phyloP scores from a whole-genome alignment of 257 asterid species.

The Solanum rostratum region DNA sequence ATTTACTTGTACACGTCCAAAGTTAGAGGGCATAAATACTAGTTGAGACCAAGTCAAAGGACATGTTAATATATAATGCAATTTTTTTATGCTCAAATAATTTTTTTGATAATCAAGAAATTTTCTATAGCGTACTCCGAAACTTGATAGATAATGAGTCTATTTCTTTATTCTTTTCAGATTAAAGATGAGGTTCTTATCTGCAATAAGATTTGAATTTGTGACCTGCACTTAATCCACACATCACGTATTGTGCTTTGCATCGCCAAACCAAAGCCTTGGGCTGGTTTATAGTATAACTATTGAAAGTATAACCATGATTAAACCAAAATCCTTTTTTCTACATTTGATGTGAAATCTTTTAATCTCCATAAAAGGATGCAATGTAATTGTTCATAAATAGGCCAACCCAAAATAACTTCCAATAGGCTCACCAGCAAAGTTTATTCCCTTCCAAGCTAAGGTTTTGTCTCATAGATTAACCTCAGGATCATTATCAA shows the following conservation, averaged over 20 bases:
- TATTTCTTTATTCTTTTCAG: neutral
- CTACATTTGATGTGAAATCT: neutral
- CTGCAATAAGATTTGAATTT: neutral
- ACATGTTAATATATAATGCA: too few relatives aligned
- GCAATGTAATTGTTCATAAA: neutral
- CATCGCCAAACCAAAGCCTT: neutral
- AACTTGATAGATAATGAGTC: neutral
- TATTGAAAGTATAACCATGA: neutral
- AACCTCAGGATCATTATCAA: neutral
- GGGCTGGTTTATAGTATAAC: neutral
- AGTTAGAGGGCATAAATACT: too few relatives aligned
- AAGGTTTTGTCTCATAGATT: neutral
- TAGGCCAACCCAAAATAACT: neutral
- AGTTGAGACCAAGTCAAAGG: too few relatives aligned
- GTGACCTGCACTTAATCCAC: fast-evolving
- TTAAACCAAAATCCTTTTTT: neutral
- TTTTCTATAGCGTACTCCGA: too few relatives aligned
- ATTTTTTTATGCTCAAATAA: too few relatives aligned
- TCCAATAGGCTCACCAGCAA: too few relatives aligned
- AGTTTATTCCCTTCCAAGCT: neutral
- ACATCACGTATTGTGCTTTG: neutral
- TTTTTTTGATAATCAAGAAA: too few relatives aligned
- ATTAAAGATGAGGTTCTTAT: neutral
- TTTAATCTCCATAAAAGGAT: neutral
- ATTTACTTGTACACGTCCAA: too few relatives aligned